Evolutionary conservation across 1,284 basidiomycete species (phyloP).

Genomic region (Tilletia setariae): DNA sequence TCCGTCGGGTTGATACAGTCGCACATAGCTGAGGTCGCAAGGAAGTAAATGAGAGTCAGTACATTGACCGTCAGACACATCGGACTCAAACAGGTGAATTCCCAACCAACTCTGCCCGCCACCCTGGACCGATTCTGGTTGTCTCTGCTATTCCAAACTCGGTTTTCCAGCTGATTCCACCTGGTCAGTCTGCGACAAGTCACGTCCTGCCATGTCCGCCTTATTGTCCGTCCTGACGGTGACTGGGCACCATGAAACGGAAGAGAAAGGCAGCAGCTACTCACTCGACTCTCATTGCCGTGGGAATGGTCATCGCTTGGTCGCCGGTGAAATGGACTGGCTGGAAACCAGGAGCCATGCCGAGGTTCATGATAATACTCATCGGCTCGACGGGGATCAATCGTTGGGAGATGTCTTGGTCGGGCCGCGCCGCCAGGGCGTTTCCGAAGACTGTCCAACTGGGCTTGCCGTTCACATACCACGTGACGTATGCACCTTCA

Average conservation of each 20-base stretch:
- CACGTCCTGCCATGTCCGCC: too few relatives aligned
- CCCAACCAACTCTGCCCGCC: too few relatives aligned
- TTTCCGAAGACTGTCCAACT: conserved; percentile 23
- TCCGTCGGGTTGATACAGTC: conserved; percentile 46
- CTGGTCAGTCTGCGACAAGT: too few relatives aligned
- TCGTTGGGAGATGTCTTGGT: conserved; percentile 21
- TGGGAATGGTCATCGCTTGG: conserved; percentile 31
- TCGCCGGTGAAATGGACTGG: not conserved
- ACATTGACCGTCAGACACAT: too few relatives aligned
- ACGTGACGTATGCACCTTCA: conserved; percentile 19
- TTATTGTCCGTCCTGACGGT: too few relatives aligned
- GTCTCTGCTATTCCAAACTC: too few relatives aligned
- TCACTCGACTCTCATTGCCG: conserved; percentile 28
- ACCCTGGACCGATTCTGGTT: too few relatives aligned
- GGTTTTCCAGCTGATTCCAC: too few relatives aligned
- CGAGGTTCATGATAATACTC: conserved; percentile 16
- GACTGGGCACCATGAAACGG: too few relatives aligned
- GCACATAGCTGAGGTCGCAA: conserved; percentile 26
- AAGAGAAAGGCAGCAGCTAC: not conserved
- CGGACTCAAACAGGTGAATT: too few relatives aligned
- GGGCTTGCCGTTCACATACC: conserved; percentile 26
- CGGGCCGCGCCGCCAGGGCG: conserved; percentile 15
- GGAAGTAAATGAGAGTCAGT: not conserved
- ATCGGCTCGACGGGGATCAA: conserved; percentile 8
- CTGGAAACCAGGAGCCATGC: conserved; percentile 14